Base-by-base conservation (phyloP, 2,329 filamentous ascomycete species). In the Incumbomyces lentus region DNA sequence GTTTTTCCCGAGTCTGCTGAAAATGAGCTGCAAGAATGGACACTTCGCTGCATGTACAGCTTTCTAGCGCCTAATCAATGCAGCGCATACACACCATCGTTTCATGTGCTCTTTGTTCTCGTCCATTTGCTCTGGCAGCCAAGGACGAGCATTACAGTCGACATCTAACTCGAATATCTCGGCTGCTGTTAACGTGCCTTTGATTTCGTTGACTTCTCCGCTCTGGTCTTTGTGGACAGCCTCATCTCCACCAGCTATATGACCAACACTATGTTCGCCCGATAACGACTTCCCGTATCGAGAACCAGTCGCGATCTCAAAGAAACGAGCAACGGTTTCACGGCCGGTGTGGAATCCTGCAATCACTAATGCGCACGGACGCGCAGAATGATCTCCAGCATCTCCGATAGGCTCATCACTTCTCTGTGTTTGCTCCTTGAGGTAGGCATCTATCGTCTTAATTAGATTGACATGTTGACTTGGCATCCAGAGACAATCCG, bases 401-500 rank as follows among this genome's bases (percentile, higher is more conserved):
- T 26, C 16, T 18, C 16, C 38, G 22, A 4, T 26, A 4, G 22
- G 5, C 4, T 8, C 22, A 8, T 26, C 22, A 4, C 5, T 26
- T 26, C 5, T 26, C 5, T 26, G 22, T 8, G 22, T 4, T 26
- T 17, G 3, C 10, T 11, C 22, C 6, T 13, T 16, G 14, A 80
- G 66, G 67, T 14, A 80, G 65, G 75, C 73, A 5, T 71, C 59
- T 67, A 80, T 73, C 1, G 74, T 77, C 12, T 60, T 62, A 10
- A 68, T 71, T 13, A 81, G 67, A 51, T 74, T 76, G 40, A 67
- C 65, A 55, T 81, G 77, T 61, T 80, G 71, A 17, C 62, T 62
- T 1, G 63, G 64, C 70, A 80, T 76, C 76, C 76, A 81, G 49
- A 74, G 69, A 61, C 76, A 80, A 55, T 81, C 78, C 43, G 77